phyloP scores from a whole-genome alignment of 495 filamentous ascomycete species.

The Penicillium psychrofluorescens region DNA sequence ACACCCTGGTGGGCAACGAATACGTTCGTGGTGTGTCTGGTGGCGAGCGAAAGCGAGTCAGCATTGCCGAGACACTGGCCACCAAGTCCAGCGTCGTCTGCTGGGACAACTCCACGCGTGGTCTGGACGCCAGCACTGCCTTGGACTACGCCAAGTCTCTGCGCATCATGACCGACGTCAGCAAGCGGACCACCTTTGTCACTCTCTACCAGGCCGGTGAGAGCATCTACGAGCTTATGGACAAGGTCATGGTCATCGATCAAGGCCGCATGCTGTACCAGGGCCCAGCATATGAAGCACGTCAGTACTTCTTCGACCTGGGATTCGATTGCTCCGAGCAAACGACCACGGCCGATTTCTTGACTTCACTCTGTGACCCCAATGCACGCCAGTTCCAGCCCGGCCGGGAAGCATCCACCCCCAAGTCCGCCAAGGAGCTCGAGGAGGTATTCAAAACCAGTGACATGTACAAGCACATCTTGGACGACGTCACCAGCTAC shows the following conservation, averaged over 20 bases:
- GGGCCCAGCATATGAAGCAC: constrained; percentile 54
- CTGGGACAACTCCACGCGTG: constrained; percentile 75
- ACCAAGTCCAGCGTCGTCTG: constrained; percentile 58
- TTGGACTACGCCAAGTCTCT: constrained; percentile 73
- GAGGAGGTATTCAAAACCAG: constrained; percentile 52
- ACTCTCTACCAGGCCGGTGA: constrained; percentile 82
- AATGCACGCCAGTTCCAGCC: constrained; percentile 57
- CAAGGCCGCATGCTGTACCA: constrained; percentile 59
- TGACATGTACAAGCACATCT: constrained; percentile 43
- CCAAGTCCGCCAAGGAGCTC: constrained; percentile 57
- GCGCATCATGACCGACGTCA: constrained; percentile 77
- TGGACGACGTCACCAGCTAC: constrained; percentile 51
- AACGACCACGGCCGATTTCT: constrained; percentile 66
- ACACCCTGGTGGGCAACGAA: constrained; percentile 80
- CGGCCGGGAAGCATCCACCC: constrained; percentile 55
- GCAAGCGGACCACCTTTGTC: constrained; percentile 71
- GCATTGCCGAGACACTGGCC: constrained; percentile 61
- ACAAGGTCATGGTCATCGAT: constrained; percentile 66
- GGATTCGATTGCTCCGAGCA: constrained; percentile 62
- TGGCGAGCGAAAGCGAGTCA: constrained; percentile 66
- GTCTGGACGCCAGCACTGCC: constrained; percentile 71
- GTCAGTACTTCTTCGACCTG: constrained; percentile 60
- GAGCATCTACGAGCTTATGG: constrained; percentile 76
- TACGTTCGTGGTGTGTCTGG: constrained; percentile 70
- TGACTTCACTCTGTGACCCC: constrained; percentile 72